Evolutionary conservation across 805 yeast species (phyloP), one percentile per base, ranked within the genome.

Genomic region (Blastobotrys chiropterorum): DNA sequence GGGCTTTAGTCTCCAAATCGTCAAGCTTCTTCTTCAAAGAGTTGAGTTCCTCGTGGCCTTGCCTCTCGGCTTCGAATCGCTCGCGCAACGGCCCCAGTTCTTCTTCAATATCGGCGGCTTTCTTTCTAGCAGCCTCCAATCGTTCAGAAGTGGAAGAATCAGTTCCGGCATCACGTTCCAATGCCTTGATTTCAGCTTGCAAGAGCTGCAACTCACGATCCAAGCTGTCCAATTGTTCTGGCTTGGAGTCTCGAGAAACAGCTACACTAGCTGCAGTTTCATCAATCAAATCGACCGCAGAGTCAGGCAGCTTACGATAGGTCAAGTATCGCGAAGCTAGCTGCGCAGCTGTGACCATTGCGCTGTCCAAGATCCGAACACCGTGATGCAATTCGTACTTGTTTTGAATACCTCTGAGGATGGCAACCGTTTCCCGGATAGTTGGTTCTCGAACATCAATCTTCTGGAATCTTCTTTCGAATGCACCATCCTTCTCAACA

Each of bases 351-450:
- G 95, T 73, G 7, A 94, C 98, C 57, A 92, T 75, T 1, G 98
- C 97, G 64, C 90, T 83, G 71, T 92, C 99, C 60, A 94, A 78
- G 54, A 92, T 92, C 67, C 98, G 83, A 19, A 92, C 98, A 66
- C 98, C 98, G 66, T 92, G 99, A 68, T 92, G 99, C 56, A 92
- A 85, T 72, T 92, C 99, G 71, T 92, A 92, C 67, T 85, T 87
- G 68, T 85, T 90, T 70, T 92, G 97, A 64, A 92, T 76, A 55
- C 99, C 99, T 78, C 99, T 86, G 60, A 94, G 79, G 54, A 94
- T 92, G 6, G 98, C 98, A 47, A 92, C 87, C 0, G 99, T 90
- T 71, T 94, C 97, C 61, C 86, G 81, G 34, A 88, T 79, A 0
- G 96, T 85, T 53, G 98, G 94, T 64, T 95, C 99, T 47, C 86